phyloP scores from a whole-genome alignment of 371 early-diverging fungal species.

The Blakeslea trispora region DNA sequence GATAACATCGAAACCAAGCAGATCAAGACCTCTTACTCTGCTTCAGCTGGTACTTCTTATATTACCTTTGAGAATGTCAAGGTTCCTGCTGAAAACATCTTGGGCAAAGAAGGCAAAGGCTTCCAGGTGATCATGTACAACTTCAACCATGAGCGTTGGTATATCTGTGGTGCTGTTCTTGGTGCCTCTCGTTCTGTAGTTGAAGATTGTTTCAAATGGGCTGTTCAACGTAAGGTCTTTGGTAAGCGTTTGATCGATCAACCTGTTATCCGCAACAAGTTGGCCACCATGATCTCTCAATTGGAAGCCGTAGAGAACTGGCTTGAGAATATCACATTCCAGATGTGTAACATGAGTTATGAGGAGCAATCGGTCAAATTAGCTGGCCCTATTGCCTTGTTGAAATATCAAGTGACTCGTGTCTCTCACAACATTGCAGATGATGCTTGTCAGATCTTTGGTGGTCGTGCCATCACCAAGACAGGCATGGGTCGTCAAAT shows the following conservation, averaged over 20 bases:
- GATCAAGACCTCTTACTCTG: constrained; percentile 68
- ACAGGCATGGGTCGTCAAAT: constrained; percentile 65
- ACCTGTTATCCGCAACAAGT: constrained; percentile 65
- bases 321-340: constrained; percentile 65
- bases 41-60: constrained; percentile 72
- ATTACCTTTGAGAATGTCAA: constrained; percentile 80
- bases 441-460: constrained; percentile 72
- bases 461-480: constrained; percentile 67
- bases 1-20: constrained; percentile 58
- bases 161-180: constrained; percentile 77
- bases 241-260: constrained; percentile 73
- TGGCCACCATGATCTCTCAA: constrained; percentile 64
- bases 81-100: constrained; percentile 81
- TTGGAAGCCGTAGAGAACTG: constrained; percentile 63
- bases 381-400: constrained; percentile 69
- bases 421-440: constrained; percentile 60
- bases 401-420: constrained; percentile 63
- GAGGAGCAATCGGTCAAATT: constrained; percentile 59
- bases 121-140: constrained; percentile 81
- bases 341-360: constrained; percentile 68
- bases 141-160: constrained; percentile 82
- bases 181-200: constrained; percentile 79
- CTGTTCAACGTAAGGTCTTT: constrained; percentile 84
- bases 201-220: constrained; percentile 85
- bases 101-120: constrained; percentile 86